A percentile compares a stretch with the other conserved stretches of the same genome.
These are phyloP conservation scores for Paramecium sonneborni DNA, from an alignment of 73 alveolate species.

Conservation along the genomic window DNA sequence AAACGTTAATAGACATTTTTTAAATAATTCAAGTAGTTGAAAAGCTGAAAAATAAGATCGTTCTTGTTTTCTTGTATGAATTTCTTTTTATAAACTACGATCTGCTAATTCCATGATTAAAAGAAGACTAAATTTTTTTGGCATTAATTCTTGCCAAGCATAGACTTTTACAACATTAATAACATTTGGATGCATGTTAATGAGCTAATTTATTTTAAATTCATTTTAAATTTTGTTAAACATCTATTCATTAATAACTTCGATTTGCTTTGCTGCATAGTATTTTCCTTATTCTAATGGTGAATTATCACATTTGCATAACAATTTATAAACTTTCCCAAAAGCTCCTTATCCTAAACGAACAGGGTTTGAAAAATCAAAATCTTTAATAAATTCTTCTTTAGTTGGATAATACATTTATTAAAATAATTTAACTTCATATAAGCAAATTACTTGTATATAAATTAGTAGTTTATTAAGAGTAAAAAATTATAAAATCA, in stretches of 20 bases:
- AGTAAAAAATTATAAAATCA: background rate
- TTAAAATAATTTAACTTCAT: background rate
- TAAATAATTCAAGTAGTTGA: background rate
- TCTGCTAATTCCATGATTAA: conserved; percentile 43
- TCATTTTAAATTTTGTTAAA: conserved; percentile 43
- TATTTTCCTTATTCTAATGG: conserved; percentile 25
- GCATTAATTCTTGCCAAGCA: conserved; percentile 41
- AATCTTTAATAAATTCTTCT: conserved; percentile 41
- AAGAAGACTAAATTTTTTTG: conserved; percentile 10
- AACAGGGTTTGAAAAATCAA: conserved; percentile 9
- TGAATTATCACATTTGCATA: background rate
- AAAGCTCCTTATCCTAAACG: conserved; percentile 25
- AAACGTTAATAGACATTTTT: conserved; percentile 6
- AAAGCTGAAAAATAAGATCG: background rate
- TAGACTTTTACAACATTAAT: conserved; percentile 14
- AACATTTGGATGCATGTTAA: background rate
- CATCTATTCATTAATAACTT: conserved; percentile 33
- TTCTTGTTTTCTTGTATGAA: conserved; percentile 29
- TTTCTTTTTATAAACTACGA: conserved; percentile 39
- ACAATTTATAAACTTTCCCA: conserved; percentile 21
- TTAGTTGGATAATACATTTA: conserved; percentile 16
- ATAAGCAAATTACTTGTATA: background rate
- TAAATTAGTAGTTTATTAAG: background rate
- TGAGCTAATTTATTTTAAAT: conserved; percentile 24
- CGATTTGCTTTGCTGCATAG: conserved; percentile 33